Percentiles rank a stretch among this genome's conserved stretches.
phyloP scores from a whole-genome alignment of 2,329 filamentous ascomycete species.

The Cladophialophora bantiana region DNA sequence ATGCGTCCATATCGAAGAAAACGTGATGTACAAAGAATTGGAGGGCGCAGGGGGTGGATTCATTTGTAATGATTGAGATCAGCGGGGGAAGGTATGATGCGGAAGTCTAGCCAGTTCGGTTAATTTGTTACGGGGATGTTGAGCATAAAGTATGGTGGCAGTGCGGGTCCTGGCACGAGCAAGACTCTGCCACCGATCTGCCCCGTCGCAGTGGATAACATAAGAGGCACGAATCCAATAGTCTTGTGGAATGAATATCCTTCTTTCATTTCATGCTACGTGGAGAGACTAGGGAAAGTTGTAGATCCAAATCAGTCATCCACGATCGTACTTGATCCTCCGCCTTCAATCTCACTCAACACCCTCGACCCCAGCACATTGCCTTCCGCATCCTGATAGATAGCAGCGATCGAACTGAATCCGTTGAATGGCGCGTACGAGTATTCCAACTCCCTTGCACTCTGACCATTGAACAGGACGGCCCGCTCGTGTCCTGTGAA shows the following conservation, averaged over 20 bases:
- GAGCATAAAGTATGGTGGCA: too few species aligned
- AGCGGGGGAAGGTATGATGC: background rate
- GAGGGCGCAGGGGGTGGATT: conserved; percentile 1
- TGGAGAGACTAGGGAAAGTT: background rate
- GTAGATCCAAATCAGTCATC: conserved; percentile 38
- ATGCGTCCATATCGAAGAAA: background rate
- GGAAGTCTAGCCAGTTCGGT: too few species aligned
- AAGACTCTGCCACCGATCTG: too few species aligned
- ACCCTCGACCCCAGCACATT: conserved; percentile 60
- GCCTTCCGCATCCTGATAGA: conserved; percentile 58
- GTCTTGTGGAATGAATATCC: background rate
- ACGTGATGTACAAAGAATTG: too few species aligned
- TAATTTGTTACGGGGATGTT: too few species aligned
- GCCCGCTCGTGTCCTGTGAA: conserved; percentile 63
- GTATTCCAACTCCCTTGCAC: conserved; percentile 61
- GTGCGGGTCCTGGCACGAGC: too few species aligned
- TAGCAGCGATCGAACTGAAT: conserved; percentile 55
- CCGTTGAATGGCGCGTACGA: conserved; percentile 61
- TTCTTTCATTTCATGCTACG: background rate
- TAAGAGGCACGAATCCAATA: background rate
- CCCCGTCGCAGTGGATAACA: too few species aligned
- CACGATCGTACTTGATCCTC: conserved; percentile 61
- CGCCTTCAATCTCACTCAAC: conserved; percentile 60
- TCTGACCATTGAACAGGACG: conserved; percentile 53
- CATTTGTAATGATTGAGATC: conserved; percentile 1